phyloP scores from a whole-genome alignment of 139 green algal species.

The Penium margaritaceum region DNA sequence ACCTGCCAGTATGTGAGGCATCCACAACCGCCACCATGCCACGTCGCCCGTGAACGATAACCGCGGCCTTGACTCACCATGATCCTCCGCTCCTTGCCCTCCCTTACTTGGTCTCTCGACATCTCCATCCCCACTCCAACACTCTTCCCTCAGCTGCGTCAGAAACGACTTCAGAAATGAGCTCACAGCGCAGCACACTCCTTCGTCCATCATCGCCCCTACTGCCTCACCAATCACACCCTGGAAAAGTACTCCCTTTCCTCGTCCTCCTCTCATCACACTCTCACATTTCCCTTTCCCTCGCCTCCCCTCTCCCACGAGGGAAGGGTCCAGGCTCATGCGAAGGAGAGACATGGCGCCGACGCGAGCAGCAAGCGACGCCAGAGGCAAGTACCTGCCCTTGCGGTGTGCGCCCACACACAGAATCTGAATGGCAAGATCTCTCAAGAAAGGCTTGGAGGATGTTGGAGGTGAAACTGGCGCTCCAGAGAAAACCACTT shows the following conservation, averaged over 20 bases:
- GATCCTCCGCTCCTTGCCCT: neutral
- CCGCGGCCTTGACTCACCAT: neutral
- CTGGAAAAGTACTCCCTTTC: neutral
- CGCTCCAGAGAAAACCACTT: neutral
- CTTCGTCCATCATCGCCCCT: conserved; percentile 49
- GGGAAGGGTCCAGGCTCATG: conserved; percentile 38
- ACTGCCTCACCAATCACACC: conserved; percentile 52
- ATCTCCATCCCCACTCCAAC: conserved; percentile 5
- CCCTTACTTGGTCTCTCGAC: too few species aligned
- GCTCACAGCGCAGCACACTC: conserved; percentile 23
- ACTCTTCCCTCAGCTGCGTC: conserved; percentile 24
- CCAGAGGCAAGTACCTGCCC: conserved; percentile 60
- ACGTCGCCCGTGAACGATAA: conserved; percentile 35
- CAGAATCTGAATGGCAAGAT: conserved; percentile 25
- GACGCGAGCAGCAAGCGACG: conserved; percentile 53
- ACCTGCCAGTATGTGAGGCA: conserved; percentile 50
- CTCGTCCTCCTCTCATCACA: neutral
- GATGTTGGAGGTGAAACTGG: too few species aligned
- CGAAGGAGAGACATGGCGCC: conserved; percentile 54
- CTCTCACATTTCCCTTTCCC: neutral
- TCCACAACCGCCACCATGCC: conserved; percentile 59
- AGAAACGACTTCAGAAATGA: conserved; percentile 38
- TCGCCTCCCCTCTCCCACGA: neutral
- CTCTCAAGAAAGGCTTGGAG: conserved; percentile 5
- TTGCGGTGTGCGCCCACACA: conserved; percentile 50